Evolutionary conservation across 768 basidiomycete species (phyloP), one percentile per base, ranked within the genome.

Genomic region (Mycena epipterygia): DNA sequence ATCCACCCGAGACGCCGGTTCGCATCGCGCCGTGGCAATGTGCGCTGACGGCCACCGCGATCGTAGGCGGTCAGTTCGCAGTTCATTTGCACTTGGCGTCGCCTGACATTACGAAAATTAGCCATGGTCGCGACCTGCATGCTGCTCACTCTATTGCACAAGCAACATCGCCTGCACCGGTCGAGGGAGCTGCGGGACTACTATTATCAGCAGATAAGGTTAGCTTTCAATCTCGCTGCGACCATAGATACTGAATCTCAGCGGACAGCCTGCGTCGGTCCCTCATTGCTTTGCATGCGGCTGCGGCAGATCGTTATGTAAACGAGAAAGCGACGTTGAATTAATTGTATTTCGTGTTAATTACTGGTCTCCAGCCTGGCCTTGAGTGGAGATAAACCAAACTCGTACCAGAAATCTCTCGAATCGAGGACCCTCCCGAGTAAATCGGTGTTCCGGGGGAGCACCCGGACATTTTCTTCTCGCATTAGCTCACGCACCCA

Each of bases 401-500:
- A 88, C 4, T 79, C 83, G 21, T 72, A 71, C 90, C 90, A 92
- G 68, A 91, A 91, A 58, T 91, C 90, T 41, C 86, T 81, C 42
- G 88, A 88, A 75, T 91, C 90, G 70, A 90, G 76, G 4, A 86
- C 88, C 35, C 89, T 76, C 0, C 90, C 89, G 19, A 93, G 77
- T 1, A 76, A 30, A 23, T 84, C 85, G 14, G 84, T 74, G 41
- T 83, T 78, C 27, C 91, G 80, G n/a, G 91, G 91, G 19, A 91
- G 78, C 0, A 83, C 87, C 11, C 84, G 80, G 11, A 91, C 79
- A 19, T 76, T 80, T 23, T 82, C 71, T 72, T 91, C 89, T 19
- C 77, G 72, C 88, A 91, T 89, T 35, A 91, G 79, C 77, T 90
- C 89, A 17, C 82, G 80, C 0, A 90, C 89, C 91, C 91, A 91